Conservation (phyloP, 768 basidiomycete species). For the Psilocybe azurescens region DNA sequence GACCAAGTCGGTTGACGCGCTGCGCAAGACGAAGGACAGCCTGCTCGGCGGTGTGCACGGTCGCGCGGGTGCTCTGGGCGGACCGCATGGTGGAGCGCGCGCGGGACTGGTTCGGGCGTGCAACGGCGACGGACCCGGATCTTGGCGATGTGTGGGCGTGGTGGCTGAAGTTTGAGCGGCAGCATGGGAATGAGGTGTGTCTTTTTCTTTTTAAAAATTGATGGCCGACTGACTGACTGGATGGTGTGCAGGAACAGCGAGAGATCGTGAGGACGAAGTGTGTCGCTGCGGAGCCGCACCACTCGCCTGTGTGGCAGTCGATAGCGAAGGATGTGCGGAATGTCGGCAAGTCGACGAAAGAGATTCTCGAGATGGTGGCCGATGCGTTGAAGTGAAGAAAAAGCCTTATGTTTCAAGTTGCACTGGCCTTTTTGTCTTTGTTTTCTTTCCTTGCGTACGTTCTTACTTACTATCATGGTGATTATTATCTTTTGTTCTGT, state of each 20-base stretch:
- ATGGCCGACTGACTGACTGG: conserved; percentile 3
- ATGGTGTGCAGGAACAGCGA: conserved; percentile 48
- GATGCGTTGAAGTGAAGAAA: conserved; percentile 34
- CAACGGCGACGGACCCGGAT: conserved; percentile 74
- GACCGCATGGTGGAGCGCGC: conserved; percentile 97
- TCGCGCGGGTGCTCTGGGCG: conserved; percentile 92
- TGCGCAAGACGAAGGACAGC: conserved; percentile 90
- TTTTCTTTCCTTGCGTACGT: no score
- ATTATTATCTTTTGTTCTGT: no score
- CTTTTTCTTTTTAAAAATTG: not conserved
- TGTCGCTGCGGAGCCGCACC: conserved; percentile 82
- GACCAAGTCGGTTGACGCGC: conserved; percentile 87
- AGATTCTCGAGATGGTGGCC: conserved; percentile 75
- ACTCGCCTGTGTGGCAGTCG: conserved; percentile 83
- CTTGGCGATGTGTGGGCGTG: conserved; percentile 94
- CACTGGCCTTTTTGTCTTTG: no score
- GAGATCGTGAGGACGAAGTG: conserved; percentile 84
- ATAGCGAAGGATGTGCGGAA: conserved; percentile 84
- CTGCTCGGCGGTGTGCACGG: conserved; percentile 88
- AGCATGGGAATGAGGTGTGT: conserved; percentile 83
- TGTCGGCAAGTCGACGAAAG: conserved; percentile 63
- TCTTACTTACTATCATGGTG: no score
- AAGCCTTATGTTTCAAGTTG: no score
- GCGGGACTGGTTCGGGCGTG: conserved; percentile 89
- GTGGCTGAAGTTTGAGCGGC: conserved; percentile 96